Conservation (phyloP, 306 rosid species). For the Cucumis cinereus region DNA sequence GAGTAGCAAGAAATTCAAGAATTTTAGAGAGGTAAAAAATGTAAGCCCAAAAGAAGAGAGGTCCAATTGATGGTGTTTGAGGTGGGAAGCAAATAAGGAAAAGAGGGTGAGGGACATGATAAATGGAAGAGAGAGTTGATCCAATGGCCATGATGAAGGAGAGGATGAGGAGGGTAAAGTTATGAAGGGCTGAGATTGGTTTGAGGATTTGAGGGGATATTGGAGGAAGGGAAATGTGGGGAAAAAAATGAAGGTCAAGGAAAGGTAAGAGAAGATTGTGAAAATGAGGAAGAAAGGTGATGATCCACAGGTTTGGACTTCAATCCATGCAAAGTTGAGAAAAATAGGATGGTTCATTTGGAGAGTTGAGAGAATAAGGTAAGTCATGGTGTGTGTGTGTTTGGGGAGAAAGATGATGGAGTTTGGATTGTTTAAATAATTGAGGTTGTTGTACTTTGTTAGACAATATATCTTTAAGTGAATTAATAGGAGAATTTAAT, state of each 20-base stretch:
- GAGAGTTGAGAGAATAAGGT: constrained; percentile 6
- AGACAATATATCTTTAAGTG: too few relatives aligned
- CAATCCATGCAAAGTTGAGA: constrained; percentile 48
- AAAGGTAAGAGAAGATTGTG: constrained; percentile 34
- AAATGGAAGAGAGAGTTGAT: constrained; percentile 26
- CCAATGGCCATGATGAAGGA: constrained; percentile 50
- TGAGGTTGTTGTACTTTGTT: too few relatives aligned
- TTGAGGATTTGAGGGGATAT: constrained; percentile 25
- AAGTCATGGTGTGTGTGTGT: too few relatives aligned
- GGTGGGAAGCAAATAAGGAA: constrained; percentile 50
- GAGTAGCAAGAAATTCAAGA: constrained; percentile 60
- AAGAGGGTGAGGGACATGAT: constrained; percentile 23
- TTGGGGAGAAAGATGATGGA: too few relatives aligned
- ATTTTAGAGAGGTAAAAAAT: constrained; percentile 75
- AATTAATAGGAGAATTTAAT: too few relatives aligned
- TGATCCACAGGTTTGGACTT: constrained; percentile 29
- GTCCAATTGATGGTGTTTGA: constrained; percentile 39
- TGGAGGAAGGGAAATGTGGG: constrained; percentile 14
- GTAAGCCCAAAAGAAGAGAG: constrained; percentile 91
- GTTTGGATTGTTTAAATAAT: too few relatives aligned
- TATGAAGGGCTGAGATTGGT: constrained; percentile 46
- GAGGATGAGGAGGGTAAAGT: constrained; percentile 48
- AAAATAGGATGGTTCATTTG: constrained; percentile 43
- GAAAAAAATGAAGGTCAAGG: constrained; percentile 37
- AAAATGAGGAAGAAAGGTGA: constrained; percentile 31